Base-by-base conservation (phyloP, 805 yeast genomes). In the Allodekkera sacchari region DNA sequence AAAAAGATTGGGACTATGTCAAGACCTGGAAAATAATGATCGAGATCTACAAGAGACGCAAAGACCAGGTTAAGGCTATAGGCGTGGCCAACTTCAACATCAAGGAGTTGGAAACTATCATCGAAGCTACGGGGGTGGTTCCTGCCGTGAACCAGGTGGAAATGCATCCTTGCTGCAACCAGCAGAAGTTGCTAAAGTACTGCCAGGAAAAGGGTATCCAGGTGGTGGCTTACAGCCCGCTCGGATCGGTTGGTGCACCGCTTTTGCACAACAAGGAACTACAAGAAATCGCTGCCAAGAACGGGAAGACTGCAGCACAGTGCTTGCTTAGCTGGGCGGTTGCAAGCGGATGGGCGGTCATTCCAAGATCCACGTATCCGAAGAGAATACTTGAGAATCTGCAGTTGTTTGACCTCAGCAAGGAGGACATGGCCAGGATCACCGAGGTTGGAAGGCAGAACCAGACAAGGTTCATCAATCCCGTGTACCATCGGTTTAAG, bases 21-120 rank as follows among this genome's bases (percentile, higher is more conserved):
- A 71, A 76, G 24, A 87, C 88, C 10, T 70, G 68, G 42, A 72
- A 75, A 48, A 74, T 74, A 36, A 62, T 79, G 36, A 84, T 81
- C 34, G 87, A 83, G 52, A 80, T 79, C 26, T 84, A 73, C 53
- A 61, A 50, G 25, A 62, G 65, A 18, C 16, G 11, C 13, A 13
- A 12, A 60, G 65, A 62, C n/a, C 55, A 58, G 38, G 48, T 58
- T 19, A 58, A 51, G 34, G 48, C 68, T 10, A 59, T 66, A 43
- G 73, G 72, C 16, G 68, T 66, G 13, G 62, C 68, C 12, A 66
- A 65, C 44, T 34, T 34, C 25, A 32, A 37, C 6, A 37, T 55
- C 17, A 45, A 47, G 24, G 56, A 59, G 35, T 36, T 61, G 31
- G 46, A 55, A 30, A 43, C 34, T 27, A 47, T 66, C 25, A 43